Percentiles rank a stretch among this genome's conserved stretches.
Conservation (phyloP, 192 early-diverging fungal species). For the Entomortierella beljakovae region DNA sequence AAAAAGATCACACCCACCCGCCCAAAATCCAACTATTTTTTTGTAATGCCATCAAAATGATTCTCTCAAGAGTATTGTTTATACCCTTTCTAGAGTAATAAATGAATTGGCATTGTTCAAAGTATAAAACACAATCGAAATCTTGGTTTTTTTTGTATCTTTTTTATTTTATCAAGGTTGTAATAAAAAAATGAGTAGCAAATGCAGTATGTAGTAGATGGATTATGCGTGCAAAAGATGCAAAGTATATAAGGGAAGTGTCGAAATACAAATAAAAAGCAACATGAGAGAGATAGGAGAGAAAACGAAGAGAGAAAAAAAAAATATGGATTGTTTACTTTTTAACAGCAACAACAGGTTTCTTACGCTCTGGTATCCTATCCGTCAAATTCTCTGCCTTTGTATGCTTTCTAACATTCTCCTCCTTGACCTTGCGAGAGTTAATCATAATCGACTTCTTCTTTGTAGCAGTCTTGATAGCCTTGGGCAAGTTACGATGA, state of each 20-base stretch:
- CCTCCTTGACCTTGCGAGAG: constrained; percentile 87
- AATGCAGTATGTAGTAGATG: no score
- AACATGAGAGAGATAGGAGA: constrained; percentile 1
- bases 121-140: no score
- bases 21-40: background rate
- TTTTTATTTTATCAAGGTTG: no score
- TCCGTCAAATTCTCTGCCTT: constrained; percentile 67
- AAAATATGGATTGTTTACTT: constrained; percentile 48
- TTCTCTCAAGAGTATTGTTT: no score
- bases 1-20: no score
- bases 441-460: constrained; percentile 87
- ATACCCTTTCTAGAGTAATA: no score
- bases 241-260: no score
- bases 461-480: constrained; percentile 82
- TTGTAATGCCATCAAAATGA: background rate
- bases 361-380: constrained; percentile 77
- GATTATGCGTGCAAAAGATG: no score
- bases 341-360: constrained; percentile 73
- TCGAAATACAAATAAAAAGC: background rate
- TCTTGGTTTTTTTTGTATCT: no score
- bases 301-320: background rate
- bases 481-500: constrained; percentile 88
- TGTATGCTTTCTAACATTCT: constrained; percentile 90
- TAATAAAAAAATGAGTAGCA: no score
- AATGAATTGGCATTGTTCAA: no score